phyloP scores from a whole-genome alignment of 169 alveolate genomes.

The Cryptosporidium canis region DNA sequence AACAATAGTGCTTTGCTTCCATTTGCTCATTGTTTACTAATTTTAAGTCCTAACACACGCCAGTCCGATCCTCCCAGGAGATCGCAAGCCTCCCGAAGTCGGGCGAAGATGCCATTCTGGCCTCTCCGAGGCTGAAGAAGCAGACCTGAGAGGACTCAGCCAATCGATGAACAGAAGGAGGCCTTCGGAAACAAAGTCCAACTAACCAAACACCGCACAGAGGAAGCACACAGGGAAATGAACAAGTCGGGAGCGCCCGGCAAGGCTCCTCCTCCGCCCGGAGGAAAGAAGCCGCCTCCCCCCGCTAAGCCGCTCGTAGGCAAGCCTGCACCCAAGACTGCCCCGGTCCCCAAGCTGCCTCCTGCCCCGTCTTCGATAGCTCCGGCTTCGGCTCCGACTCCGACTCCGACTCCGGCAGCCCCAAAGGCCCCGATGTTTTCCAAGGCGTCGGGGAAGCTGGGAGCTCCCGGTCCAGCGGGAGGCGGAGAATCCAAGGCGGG shows the following conservation, averaged over 20 bases:
- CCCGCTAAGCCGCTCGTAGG: slow-evolving; percentile 1
- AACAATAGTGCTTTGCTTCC: no score
- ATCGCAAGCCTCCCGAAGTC: no score
- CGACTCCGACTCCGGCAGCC: not conserved
- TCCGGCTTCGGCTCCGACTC: not conserved
- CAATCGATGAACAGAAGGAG: not conserved
- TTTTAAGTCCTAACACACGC: no score
- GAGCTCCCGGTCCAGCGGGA: not conserved
- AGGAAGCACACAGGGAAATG: not conserved
- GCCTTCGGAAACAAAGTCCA: not conserved
- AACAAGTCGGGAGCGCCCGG: slow-evolving; percentile 9
- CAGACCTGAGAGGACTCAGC: no score
- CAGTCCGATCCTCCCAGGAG: no score
- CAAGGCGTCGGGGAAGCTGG: not conserved
- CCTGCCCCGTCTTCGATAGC: not conserved
- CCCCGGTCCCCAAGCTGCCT: not conserved
- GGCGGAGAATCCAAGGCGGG: not conserved
- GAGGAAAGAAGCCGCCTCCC: not conserved
- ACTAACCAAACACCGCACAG: not conserved
- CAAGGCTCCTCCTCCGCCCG: slow-evolving; percentile 12
- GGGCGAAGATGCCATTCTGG: no score
- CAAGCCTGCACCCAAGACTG: not conserved
- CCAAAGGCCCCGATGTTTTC: not conserved
- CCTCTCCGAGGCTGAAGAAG: no score
- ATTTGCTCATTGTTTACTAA: no score